These are phyloP conservation scores for Euphorbia tirucalli DNA, from an alignment of 345 rosid species.

Conservation along the genomic window DNA sequence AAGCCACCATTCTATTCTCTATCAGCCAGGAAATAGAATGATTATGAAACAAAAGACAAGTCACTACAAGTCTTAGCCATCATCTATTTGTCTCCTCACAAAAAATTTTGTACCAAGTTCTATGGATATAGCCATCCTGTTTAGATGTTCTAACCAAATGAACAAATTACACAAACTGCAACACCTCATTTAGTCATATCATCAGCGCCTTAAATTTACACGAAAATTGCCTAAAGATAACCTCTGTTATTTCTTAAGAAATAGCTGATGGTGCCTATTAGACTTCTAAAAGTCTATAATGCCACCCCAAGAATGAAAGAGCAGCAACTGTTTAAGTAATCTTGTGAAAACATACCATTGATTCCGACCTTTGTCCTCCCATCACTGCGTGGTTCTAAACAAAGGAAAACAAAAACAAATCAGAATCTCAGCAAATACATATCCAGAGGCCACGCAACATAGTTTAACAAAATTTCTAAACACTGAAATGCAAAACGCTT, in stretches of 20 bases:
- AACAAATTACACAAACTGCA: not conserved
- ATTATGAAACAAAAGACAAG: not conserved
- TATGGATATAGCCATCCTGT: not conserved
- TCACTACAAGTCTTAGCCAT: not conserved
- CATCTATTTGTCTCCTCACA: not conserved
- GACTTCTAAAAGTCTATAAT: not conserved
- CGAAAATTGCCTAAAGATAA: not conserved
- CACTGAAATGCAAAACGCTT: not conserved
- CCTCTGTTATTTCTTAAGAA: not conserved
- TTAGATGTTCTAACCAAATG: not conserved
- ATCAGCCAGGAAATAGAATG: too few species aligned
- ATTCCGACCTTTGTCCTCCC: constrained; percentile 82
- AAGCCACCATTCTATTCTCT: not conserved
- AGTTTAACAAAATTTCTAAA: not conserved
- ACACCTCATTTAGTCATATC: not conserved
- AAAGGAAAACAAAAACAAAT: constrained; percentile 25
- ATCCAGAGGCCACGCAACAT: not conserved
- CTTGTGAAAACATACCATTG: not conserved
- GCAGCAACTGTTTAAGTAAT: not conserved
- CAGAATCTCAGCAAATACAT: constrained; percentile 24
- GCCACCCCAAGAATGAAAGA: not conserved
- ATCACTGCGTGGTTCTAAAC: constrained; percentile 46
- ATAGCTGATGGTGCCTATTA: not conserved
- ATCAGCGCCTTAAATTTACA: not conserved
- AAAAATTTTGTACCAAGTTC: not conserved